Conservation (phyloP, 2,329 filamentous ascomycete species). For the Sarocladium kiliense region DNA sequence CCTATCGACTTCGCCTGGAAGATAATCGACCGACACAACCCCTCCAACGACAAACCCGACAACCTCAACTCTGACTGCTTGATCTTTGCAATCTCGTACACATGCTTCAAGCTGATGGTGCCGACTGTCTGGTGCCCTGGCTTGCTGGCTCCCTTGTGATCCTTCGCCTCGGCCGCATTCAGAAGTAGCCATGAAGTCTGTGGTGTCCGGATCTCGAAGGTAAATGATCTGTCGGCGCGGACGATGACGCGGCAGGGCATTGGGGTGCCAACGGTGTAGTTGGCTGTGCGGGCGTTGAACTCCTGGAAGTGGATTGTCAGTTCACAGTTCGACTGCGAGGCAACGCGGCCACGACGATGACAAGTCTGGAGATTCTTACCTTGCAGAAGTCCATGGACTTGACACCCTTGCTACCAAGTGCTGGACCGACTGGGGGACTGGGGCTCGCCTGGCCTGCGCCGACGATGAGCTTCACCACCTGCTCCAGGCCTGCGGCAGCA, state of each 20-base stretch:
- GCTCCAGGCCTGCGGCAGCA: constrained; percentile 44
- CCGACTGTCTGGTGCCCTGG: constrained; percentile 77
- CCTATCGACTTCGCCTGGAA: constrained; percentile 72
- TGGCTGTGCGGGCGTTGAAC: constrained; percentile 90
- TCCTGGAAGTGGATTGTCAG: constrained; percentile 53
- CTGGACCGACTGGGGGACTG: constrained; percentile 92
- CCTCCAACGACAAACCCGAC: constrained; percentile 65
- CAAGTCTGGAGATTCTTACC: constrained; percentile 41
- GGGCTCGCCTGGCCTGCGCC: constrained; percentile 93
- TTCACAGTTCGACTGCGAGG: no score
- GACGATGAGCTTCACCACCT: constrained; percentile 95
- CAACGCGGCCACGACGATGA: neutral
- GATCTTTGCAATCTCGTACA: constrained; percentile 97
- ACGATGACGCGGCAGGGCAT: constrained; percentile 89
- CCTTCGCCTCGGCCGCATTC: constrained; percentile 69
- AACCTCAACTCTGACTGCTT: constrained; percentile 76
- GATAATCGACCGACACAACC: constrained; percentile 69
- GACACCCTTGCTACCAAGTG: constrained; percentile 92
- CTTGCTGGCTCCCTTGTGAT: constrained; percentile 72
- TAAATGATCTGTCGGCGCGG: constrained; percentile 86
- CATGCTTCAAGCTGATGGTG: constrained; percentile 84
- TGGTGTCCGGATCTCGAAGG: constrained; percentile 89
- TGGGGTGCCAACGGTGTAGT: constrained; percentile 77
- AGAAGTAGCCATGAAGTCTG: constrained; percentile 89
- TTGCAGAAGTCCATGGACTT: constrained; percentile 99